Conservation (phyloP, 2,329 filamentous ascomycete species). For the Penicillium verrucosum region DNA sequence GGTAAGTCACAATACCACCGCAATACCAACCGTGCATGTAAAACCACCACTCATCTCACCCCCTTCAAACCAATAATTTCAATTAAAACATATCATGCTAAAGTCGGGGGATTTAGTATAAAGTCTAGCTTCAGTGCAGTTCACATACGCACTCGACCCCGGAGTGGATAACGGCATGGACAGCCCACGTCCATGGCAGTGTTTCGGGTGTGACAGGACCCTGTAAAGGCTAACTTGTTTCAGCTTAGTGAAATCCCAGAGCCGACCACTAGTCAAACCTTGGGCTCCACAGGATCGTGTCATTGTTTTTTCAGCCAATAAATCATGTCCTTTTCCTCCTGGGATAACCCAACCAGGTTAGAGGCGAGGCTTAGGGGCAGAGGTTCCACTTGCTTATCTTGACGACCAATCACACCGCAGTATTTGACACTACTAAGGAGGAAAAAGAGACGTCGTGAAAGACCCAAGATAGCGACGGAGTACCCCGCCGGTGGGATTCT, state of each 20-base stretch:
- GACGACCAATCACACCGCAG: constrained; percentile 13
- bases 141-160: constrained; percentile 16
- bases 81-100: neutral
- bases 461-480: neutral
- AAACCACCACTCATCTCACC: neutral
- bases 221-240: constrained; percentile 10
- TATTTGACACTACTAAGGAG: neutral
- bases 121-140: constrained; percentile 7
- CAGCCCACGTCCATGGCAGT: neutral
- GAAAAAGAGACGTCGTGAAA: neutral
- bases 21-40: constrained; percentile 14
- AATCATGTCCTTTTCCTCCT: neutral
- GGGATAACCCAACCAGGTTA: constrained; percentile 11
- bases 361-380: constrained; percentile 11
- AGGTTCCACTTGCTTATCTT: constrained; percentile 27
- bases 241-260: constrained; percentile 11
- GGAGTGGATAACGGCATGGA: constrained; percentile 9
- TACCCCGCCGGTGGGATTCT: neutral
- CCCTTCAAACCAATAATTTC: neutral
- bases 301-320: constrained; percentile 12
- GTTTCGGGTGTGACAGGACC: constrained; percentile 13
- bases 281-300: constrained; percentile 21
- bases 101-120: neutral
- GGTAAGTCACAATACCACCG: constrained; percentile 3
- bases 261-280: constrained; percentile 14